phyloP scores from a whole-genome alignment of 805 yeast genomes.

The Barnettozyma vustinii region DNA sequence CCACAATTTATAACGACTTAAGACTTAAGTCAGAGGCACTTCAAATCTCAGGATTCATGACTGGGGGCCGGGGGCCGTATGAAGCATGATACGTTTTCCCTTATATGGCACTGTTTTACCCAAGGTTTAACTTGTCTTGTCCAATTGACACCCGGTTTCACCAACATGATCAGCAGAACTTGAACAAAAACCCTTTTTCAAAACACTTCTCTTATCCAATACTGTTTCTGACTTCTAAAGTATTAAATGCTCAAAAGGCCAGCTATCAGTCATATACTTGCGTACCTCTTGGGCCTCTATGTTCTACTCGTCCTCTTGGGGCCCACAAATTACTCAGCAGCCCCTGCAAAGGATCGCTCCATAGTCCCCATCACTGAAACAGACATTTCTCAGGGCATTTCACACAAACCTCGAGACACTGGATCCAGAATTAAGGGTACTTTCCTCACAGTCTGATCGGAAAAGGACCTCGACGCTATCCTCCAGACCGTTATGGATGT shows the following conservation, averaged over 20 bases:
- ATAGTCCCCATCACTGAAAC: background rate
- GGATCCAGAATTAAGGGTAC: slow-evolving; percentile 30
- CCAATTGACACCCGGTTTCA: background rate
- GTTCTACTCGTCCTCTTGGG: background rate
- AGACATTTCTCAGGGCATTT: background rate
- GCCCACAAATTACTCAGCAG: background rate
- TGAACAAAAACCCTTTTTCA: background rate
- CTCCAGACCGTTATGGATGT: slow-evolving; percentile 47
- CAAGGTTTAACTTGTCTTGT: background rate
- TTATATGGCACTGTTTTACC: too few species aligned
- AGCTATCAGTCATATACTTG: too few species aligned
- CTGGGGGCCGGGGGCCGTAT: too few species aligned
- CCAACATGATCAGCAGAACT: background rate
- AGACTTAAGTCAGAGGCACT: too few species aligned
- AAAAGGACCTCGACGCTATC: slow-evolving; percentile 47
- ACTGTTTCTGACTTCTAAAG: too few species aligned
- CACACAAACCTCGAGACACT: background rate
- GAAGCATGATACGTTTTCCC: too few species aligned
- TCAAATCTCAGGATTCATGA: too few species aligned
- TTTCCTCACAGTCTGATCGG: slow-evolving; percentile 52
- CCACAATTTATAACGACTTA: too few species aligned
- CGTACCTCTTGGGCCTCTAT: background rate
- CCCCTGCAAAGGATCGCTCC: background rate
- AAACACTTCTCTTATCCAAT: background rate
- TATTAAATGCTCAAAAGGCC: too few species aligned